Base-by-base conservation (phyloP, 192 early-diverging fungal genomes). In the Coemansia sp. region DNA sequence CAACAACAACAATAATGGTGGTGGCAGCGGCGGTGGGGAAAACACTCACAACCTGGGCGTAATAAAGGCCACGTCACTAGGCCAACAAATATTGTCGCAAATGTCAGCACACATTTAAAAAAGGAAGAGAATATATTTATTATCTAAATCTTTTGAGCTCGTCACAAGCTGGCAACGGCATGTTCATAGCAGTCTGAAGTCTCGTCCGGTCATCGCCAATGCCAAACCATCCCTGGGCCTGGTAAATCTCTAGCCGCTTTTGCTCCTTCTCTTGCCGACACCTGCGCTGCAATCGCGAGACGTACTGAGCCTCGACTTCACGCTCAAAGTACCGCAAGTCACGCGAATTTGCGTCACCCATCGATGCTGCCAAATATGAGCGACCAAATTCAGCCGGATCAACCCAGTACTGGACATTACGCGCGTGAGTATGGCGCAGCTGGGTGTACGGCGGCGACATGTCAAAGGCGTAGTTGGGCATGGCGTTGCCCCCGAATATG, bases 321-420 rank as follows among this genome's bases (percentile, higher is more conserved):
- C 87, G 70, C 68, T 98, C 95, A 69, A 92, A 87, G 59, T 86
- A 69, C 17, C 77, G 67, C 31, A 93, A 62, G 64, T 87, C 27
- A 6, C 29, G 87, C 56, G 81, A 54, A 65, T 74, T 38, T 64
- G 73, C 32, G 51, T 37, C 19, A 15, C 59, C 72, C 9, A 74
- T 11, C 19, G 72, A 51, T n/a, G n/a, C n/a, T n/a, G n/a, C n/a
- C n/a, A n/a, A n/a, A n/a, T n/a, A n/a, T 0, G 73, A 74, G 29
- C 71, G 70, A 20, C 68, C 64, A 70, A 88, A 86, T 47, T 89
- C 84, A 31, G 61, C 49, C 20, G 58, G 54, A 60, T 96, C 88
- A n/a, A 98, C 92, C 77, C 84, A 98, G 76, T 95, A 98, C 11
- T 70, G 78, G 2, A 96, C 87, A 8, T 85, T 73, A 45, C 88